Evolutionary conservation across 176 grass and related monocot genomes (phyloP).

Genomic region (Avena sativa): DNA sequence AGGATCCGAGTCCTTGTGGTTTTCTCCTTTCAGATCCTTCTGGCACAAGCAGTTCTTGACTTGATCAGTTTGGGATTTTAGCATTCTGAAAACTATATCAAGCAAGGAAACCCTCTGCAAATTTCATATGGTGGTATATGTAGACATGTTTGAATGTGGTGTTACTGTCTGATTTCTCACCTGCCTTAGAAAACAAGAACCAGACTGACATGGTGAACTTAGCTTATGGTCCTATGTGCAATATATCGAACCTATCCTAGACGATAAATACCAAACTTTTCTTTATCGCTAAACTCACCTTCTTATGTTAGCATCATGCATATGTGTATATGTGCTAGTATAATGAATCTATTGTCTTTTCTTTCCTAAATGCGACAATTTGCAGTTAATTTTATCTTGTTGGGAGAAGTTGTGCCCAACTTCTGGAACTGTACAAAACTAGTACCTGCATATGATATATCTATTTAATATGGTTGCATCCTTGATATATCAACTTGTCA

Average conservation of each 20-base stretch:
- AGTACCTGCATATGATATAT: not conserved
- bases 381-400: not conserved
- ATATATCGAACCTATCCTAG: not conserved
- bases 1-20: constrained; percentile 53
- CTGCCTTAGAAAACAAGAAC: constrained; percentile 25
- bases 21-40: constrained; percentile 64
- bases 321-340: constrained; percentile 29
- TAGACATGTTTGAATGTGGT: constrained; percentile 25
- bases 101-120: constrained; percentile 14
- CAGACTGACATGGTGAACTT: constrained; percentile 30
- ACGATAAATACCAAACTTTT: not conserved
- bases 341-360: not conserved
- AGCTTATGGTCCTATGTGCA: not conserved
- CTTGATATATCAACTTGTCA: not conserved
- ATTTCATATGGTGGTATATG: not conserved
- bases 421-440: constrained; percentile 7
- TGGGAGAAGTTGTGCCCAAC: not conserved
- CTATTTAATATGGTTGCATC: not conserved
- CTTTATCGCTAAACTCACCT: constrained; percentile 7
- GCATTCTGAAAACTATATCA: constrained; percentile 4
- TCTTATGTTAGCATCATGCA: constrained; percentile 13
- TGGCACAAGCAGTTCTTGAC: constrained; percentile 55
- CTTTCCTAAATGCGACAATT: not conserved
- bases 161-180: constrained; percentile 31
- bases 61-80: constrained; percentile 6